These are phyloP conservation scores for Trichophyton mentagrophytes DNA, from an alignment of 2,329 filamentous ascomycete genomes.

Conservation along the genomic window DNA sequence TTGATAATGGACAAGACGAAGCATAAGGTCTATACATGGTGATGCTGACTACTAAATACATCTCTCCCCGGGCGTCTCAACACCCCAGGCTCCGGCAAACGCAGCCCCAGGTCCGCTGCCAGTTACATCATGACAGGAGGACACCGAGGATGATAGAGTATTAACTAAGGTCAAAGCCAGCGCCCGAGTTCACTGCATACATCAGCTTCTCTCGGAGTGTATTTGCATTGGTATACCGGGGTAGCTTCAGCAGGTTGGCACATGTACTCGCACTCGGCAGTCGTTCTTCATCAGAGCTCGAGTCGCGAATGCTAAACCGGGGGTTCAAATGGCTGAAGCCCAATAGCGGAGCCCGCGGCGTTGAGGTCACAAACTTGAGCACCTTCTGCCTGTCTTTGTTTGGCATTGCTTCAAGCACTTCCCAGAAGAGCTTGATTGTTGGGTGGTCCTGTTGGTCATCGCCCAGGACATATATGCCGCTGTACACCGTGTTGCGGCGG, in stretches of 20 bases:
- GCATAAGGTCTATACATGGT: neutral
- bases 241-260: constrained; percentile 86
- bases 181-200: constrained; percentile 79
- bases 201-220: constrained; percentile 66
- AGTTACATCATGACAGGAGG: neutral
- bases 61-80: too few species aligned
- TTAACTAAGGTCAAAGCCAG: constrained; percentile 65
- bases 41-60: neutral
- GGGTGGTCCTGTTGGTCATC: constrained; percentile 77
- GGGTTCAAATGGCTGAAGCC: constrained; percentile 81
- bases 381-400: constrained; percentile 73
- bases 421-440: constrained; percentile 79
- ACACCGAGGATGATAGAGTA: too few species aligned
- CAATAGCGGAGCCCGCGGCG: constrained; percentile 74
- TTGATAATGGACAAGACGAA: neutral
- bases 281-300: constrained; percentile 59
- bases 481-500: constrained; percentile 70
- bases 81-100: too few species aligned
- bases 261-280: constrained; percentile 92
- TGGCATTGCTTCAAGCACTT: constrained; percentile 62
- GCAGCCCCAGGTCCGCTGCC: neutral
- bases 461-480: constrained; percentile 79
- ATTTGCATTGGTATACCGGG: constrained; percentile 57
- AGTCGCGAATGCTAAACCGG: constrained; percentile 78
- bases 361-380: constrained; percentile 90